Evolutionary conservation across 1,284 basidiomycete species (phyloP).

Genomic region (Macrocystidia cucumis): DNA sequence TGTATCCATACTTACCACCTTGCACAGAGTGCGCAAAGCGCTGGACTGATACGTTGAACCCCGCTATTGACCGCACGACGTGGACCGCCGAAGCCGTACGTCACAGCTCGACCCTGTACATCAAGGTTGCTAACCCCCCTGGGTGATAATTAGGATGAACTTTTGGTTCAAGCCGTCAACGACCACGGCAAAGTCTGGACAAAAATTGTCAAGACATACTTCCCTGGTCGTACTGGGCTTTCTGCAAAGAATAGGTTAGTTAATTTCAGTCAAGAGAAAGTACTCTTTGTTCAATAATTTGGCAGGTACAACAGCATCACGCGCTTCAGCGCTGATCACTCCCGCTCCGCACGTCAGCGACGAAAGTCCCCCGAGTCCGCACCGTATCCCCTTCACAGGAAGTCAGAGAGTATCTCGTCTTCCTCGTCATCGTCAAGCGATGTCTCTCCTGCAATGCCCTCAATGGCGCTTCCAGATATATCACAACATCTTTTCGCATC

Average conservation of each 20-base stretch:
- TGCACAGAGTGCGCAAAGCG: conserved; percentile 46
- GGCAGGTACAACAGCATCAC: conserved; percentile 38
- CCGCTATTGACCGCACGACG: conserved; percentile 46
- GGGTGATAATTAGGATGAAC: conserved; percentile 33
- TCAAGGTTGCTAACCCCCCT: conserved; percentile 10
- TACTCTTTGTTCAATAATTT: conserved; percentile 2
- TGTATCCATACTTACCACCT: conserved; percentile 8
- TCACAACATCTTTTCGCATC: conserved; percentile 19
- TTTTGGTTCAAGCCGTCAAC: conserved; percentile 41
- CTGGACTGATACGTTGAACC: conserved; percentile 51
- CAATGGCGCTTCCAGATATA: conserved; percentile 22
- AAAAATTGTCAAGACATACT: conserved; percentile 48
- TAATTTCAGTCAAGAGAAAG: too few species aligned
- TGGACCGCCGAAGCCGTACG: conserved; percentile 45
- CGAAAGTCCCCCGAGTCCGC: conserved; percentile 25
- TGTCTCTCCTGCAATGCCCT: conserved; percentile 28
- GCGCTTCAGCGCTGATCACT: conserved; percentile 29
- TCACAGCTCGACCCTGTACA: conserved; percentile 5
- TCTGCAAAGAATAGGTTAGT: conserved; percentile 50
- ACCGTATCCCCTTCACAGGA: conserved; percentile 21
- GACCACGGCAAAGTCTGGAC: conserved; percentile 51
- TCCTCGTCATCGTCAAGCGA: conserved; percentile 26
- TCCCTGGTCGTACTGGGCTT: conserved; percentile 47
- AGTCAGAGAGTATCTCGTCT: conserved; percentile 27
- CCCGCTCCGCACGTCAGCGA: conserved; percentile 23